Evolutionary conservation across 305 asterid species (phyloP).

Genomic region (Fraxinus angustifolia): DNA sequence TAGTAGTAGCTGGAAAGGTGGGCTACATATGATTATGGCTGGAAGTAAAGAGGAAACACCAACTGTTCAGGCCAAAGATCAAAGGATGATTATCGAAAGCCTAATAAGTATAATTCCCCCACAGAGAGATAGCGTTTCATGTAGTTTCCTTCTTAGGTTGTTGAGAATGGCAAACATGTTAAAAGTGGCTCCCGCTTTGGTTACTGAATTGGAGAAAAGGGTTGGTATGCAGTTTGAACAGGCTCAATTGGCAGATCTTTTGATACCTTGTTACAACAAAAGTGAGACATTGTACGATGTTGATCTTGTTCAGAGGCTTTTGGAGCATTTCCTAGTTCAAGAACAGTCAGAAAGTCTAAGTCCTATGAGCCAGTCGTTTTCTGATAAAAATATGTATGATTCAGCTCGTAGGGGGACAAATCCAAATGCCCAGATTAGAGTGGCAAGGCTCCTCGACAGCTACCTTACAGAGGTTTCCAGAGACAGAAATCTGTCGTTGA

Average conservation of each 20-base stretch:
- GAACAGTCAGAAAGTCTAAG: slow-evolving; percentile 75
- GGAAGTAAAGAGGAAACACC: slow-evolving; percentile 51
- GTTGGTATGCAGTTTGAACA: slow-evolving; percentile 94
- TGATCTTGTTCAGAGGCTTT: slow-evolving; percentile 81
- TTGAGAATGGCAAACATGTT: slow-evolving; percentile 73
- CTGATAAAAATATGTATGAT: slow-evolving; percentile 50
- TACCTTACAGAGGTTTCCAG: slow-evolving; percentile 85
- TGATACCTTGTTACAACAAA: slow-evolving; percentile 63
- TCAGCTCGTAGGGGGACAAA: slow-evolving; percentile 43
- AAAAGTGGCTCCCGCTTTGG: slow-evolving; percentile 85
- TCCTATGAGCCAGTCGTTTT: slow-evolving; percentile 56
- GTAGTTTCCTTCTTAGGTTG: slow-evolving; percentile 75
- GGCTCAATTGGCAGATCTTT: slow-evolving; percentile 70
- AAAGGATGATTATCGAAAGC: slow-evolving; percentile 80
- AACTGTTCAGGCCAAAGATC: slow-evolving; percentile 62
- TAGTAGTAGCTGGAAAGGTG: slow-evolving; percentile 59
- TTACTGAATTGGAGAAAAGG: slow-evolving; percentile 82
- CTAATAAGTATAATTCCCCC: slow-evolving; percentile 83
- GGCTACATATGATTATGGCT: slow-evolving; percentile 68
- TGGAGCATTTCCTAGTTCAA: slow-evolving; percentile 87
- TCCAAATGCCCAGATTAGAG: slow-evolving; percentile 71
- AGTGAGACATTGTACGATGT: slow-evolving; percentile 67
- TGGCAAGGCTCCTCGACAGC: slow-evolving; percentile 80
- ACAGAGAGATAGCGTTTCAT: slow-evolving; percentile 72
- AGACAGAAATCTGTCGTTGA: slow-evolving; percentile 60